Evolutionary conservation across 192 early-diverging fungal genomes (phyloP).

Genomic region (Umbelopsis isabellina): DNA sequence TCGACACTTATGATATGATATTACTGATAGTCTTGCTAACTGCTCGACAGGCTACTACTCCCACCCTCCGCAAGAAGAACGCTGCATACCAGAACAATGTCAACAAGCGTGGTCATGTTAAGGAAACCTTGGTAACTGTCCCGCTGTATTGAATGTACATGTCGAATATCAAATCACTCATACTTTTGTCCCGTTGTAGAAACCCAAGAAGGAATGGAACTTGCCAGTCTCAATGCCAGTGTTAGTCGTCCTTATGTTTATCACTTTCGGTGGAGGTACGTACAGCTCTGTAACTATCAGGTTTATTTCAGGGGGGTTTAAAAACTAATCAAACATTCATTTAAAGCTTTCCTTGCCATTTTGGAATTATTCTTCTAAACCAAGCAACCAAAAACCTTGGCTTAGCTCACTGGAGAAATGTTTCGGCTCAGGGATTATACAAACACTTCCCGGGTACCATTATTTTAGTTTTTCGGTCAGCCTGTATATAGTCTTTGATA

Average conservation of each 20-base stretch:
- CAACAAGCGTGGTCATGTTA: conserved; percentile 41
- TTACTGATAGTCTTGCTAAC: neutral
- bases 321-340: neutral
- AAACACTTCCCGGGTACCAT: neutral
- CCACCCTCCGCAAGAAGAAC: conserved; percentile 42
- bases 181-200: conserved; percentile 25
- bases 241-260: conserved; percentile 18
- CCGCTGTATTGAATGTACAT: neutral
- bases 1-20: neutral
- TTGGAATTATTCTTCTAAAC: conserved; percentile 20
- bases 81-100: conserved; percentile 39
- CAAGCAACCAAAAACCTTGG: neutral
- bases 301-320: neutral
- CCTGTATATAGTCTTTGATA: conserved; percentile 7
- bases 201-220: conserved; percentile 25
- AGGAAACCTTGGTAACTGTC: conserved; percentile 33
- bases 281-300: neutral
- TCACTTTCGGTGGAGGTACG: conserved; percentile 21
- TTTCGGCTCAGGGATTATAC: neutral
- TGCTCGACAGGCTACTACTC: conserved; percentile 28
- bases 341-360: conserved; percentile 22
- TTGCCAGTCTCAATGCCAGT: conserved; percentile 27
- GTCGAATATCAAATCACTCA: neutral
- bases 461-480: neutral
- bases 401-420: neutral